phyloP scores from a whole-genome alignment of 208 protist species.

The Trypanosoma vivax region DNA sequence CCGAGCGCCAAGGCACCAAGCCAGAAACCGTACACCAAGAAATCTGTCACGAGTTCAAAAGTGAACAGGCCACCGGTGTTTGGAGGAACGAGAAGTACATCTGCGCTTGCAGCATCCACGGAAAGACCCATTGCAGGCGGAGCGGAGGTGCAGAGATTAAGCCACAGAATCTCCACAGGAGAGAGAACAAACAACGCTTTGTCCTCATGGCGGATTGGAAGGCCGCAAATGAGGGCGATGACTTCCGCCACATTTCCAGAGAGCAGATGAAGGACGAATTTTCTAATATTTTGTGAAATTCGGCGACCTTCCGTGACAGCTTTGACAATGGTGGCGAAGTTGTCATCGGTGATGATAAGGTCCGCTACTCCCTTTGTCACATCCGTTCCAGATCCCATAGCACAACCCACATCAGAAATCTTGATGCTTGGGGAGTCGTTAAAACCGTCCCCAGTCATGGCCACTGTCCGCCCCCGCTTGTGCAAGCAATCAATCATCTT shows the following conservation, averaged over 20 bases:
- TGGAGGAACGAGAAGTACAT: conserved; percentile 76
- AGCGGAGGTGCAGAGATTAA: conserved; percentile 85
- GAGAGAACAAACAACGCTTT: conserved; percentile 75
- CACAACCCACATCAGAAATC: conserved; percentile 93
- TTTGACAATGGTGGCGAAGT: conserved; percentile 97
- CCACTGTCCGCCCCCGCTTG: conserved; percentile 58
- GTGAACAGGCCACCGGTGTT: conserved; percentile 79
- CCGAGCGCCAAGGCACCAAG: conserved; percentile 54
- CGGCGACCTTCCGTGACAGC: conserved; percentile 82
- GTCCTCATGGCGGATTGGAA: conserved; percentile 62
- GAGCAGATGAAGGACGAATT: conserved; percentile 87
- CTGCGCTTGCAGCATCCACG: conserved; percentile 58
- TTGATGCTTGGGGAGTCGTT: conserved; percentile 96
- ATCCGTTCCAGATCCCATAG: conserved; percentile 96
- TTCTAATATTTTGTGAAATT: conserved; percentile 82
- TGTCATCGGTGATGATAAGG: conserved; percentile 97
- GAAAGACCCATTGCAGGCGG: conserved; percentile 76
- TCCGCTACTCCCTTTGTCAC: conserved; percentile 93
- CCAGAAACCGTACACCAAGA: conserved; percentile 77
- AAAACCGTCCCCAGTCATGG: conserved; percentile 94
- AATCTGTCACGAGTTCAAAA: conserved; percentile 73
- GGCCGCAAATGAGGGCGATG: conserved; percentile 80
- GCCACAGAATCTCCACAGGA: conserved; percentile 90
- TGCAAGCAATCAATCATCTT: conserved; percentile 89
- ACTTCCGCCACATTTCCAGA: conserved; percentile 87